Base-by-base conservation (phyloP, 2,329 filamentous ascomycete genomes). In the Phyllosticta paracitricarpa region DNA sequence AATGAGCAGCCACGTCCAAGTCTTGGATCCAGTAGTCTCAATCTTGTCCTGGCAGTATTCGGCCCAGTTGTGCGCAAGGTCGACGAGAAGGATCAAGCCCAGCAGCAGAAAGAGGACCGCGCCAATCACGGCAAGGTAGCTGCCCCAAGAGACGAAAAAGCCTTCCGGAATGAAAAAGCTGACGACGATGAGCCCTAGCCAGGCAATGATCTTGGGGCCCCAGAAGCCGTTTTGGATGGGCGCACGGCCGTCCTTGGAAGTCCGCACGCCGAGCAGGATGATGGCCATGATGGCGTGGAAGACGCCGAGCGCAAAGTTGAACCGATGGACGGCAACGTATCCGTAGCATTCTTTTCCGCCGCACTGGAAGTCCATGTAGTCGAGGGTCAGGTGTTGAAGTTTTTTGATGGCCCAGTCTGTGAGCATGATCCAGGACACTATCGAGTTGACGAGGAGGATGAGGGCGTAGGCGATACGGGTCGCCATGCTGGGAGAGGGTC, bases 321-420 rank as follows among this genome's bases (percentile, higher is more conserved):
- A 96, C 65, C 94, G 86, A 74, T 99, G 93, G 52, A 97, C 93
- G 6, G 94, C 94, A 56, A 97, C 87, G 84, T 94, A 99, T 67
- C 94, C 94, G 72, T 95, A 89, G 73, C 94, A 99, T 71, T 93
- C 84, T 67, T 93, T 89, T 57, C 89, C 92, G 28, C 90, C 72
- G 73, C 94, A 99, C 70, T 88, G 88, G 71, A 99, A 96, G 70
- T 91, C 91, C 79, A 99, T 92, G 72, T 97, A 97, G 76, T 97
- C 91, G 66, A 99, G 82, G 12, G 91, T 94, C 60, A 97, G 81
- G 66, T 95, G 85, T 76, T 97, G 87, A 5, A 99, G 82, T 74
- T 97, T 97, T 70, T 96, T 90, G 72, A 99, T 89, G 35, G 94
- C 94, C 94, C 94, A 99, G 59, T 91, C 90, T 24, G 94, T 99